Percentiles rank a stretch among this genome's conserved stretches.
Evolutionary conservation across 371 early-diverging fungal species (phyloP).

Genomic region (Lichtheimia ramosa): DNA sequence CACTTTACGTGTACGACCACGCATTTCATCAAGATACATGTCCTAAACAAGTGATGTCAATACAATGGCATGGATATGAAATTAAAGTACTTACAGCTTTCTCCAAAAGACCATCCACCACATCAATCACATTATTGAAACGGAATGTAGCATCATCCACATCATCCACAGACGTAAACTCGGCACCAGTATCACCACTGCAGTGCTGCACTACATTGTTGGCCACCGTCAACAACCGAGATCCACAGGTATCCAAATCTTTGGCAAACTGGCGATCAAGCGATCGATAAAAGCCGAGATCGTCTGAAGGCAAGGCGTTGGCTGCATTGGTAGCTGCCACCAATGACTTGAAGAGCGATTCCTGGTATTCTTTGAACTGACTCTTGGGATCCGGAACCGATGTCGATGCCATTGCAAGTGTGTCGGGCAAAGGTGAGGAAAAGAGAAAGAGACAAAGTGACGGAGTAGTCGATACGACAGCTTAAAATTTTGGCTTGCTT

Average conservation of each 20-base stretch:
- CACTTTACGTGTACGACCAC: slow-evolving; percentile 37
- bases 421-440: background rate
- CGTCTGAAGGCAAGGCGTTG: slow-evolving; percentile 60
- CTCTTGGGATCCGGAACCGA: slow-evolving; percentile 37
- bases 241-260: slow-evolving; percentile 52
- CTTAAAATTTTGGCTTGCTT: too few relatives aligned
- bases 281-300: slow-evolving; percentile 72
- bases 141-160: slow-evolving; percentile 71
- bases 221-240: slow-evolving; percentile 53
- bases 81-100: slow-evolving; percentile 77
- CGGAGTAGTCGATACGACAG: background rate
- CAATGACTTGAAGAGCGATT: slow-evolving; percentile 57
- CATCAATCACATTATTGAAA: slow-evolving; percentile 69
- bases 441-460: background rate
- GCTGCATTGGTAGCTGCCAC: slow-evolving; percentile 67
- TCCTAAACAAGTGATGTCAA: slow-evolving; percentile 26
- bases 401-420: background rate
- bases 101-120: slow-evolving; percentile 83
- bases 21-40: slow-evolving; percentile 56
- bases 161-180: slow-evolving; percentile 42
- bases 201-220: slow-evolving; percentile 59
- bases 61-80: too few relatives aligned
- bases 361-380: slow-evolving; percentile 60
- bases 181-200: slow-evolving; percentile 31
- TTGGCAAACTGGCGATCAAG: slow-evolving; percentile 63